Conservation (phyloP, 2,329 filamentous ascomycete genomes). For the Pseudonectria buxi region DNA sequence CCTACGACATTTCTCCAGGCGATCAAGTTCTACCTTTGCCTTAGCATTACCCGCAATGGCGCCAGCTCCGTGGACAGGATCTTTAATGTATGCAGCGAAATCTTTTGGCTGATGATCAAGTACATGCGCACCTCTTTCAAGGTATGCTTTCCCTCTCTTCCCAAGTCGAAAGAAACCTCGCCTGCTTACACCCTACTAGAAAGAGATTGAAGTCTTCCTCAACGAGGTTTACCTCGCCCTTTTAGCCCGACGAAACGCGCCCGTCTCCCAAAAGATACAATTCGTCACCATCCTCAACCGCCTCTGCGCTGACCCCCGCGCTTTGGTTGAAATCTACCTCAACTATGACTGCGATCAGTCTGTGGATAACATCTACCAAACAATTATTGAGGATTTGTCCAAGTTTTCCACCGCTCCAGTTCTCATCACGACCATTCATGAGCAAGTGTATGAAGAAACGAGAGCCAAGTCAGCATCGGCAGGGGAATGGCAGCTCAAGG, state of each 20-base stretch:
- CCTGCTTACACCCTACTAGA: slow-evolving; percentile 42
- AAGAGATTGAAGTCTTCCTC: slow-evolving; percentile 95
- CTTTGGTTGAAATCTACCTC: slow-evolving; percentile 88
- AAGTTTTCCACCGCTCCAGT: slow-evolving; percentile 77
- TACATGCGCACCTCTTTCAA: slow-evolving; percentile 91
- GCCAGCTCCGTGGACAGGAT: slow-evolving; percentile 87
- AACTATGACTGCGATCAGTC: slow-evolving; percentile 98
- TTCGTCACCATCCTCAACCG: slow-evolving; percentile 82
- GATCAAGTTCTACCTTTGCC: slow-evolving; percentile 91
- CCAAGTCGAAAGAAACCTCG: no score
- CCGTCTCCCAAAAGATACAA: slow-evolving; percentile 84
- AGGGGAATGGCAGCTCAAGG: slow-evolving; percentile 78
- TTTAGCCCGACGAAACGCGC: slow-evolving; percentile 78
- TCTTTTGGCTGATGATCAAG: slow-evolving; percentile 96
- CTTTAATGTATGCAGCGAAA: slow-evolving; percentile 93
- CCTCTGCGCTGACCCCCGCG: slow-evolving; percentile 77
- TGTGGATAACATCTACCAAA: slow-evolving; percentile 95
- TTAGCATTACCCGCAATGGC: slow-evolving; percentile 91
- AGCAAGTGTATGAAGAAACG: slow-evolving; percentile 81
- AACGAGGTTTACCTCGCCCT: slow-evolving; percentile 96
- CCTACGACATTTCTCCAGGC: slow-evolving; percentile 89
- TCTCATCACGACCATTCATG: slow-evolving; percentile 65
- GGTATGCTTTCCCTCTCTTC: slow-evolving; percentile 42
- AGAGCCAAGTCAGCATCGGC: slow-evolving; percentile 53
- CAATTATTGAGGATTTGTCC: slow-evolving; percentile 87